phyloP scores from a whole-genome alignment of 805 yeast species.

The Sungouiozyma intestinalis region DNA sequence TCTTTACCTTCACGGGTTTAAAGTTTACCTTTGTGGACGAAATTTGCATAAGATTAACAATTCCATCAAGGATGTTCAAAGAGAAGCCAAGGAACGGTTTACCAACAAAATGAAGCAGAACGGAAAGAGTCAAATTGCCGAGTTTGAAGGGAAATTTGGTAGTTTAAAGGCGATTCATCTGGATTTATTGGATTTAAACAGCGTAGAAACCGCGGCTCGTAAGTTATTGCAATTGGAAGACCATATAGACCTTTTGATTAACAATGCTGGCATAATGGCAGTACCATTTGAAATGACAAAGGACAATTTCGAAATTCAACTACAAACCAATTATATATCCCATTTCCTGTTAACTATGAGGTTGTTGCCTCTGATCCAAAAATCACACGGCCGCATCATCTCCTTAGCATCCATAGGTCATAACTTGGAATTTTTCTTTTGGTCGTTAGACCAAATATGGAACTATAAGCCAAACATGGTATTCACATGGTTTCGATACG shows the following conservation, averaged over 20 bases:
- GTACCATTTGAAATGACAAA: slow-evolving; percentile 55
- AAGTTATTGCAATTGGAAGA: slow-evolving; percentile 38
- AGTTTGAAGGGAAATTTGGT: slow-evolving; percentile 31
- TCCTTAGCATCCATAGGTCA: slow-evolving; percentile 61
- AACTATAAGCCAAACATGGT: slow-evolving; percentile 53
- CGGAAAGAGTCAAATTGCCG: background rate
- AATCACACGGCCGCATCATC: slow-evolving; percentile 38
- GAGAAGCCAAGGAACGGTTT: slow-evolving; percentile 37
- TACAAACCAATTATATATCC: slow-evolving; percentile 69
- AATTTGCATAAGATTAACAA: slow-evolving; percentile 43
- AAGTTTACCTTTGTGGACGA: slow-evolving; percentile 67
- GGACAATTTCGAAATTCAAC: slow-evolving; percentile 67
- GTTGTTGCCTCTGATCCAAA: slow-evolving; percentile 43
- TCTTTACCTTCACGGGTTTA: slow-evolving; percentile 67
- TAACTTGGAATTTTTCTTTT: slow-evolving; percentile 38
- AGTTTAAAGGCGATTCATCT: slow-evolving; percentile 41
- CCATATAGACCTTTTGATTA: slow-evolving; percentile 49
- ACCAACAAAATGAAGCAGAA: slow-evolving; percentile 9
- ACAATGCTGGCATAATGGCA: slow-evolving; percentile 77
- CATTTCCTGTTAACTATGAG: slow-evolving; percentile 62
- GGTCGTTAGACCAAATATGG: slow-evolving; percentile 36
- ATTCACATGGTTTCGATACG: slow-evolving; percentile 72
- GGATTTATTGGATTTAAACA: slow-evolving; percentile 41
- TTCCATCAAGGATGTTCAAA: slow-evolving; percentile 45
- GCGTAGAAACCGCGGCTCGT: slow-evolving; percentile 40